A percentile compares a stretch with the other conserved stretches of the same genome.
Evolutionary conservation across 202 grass and related monocot species (phyloP).

Genomic region (Eragrostis tef): DNA sequence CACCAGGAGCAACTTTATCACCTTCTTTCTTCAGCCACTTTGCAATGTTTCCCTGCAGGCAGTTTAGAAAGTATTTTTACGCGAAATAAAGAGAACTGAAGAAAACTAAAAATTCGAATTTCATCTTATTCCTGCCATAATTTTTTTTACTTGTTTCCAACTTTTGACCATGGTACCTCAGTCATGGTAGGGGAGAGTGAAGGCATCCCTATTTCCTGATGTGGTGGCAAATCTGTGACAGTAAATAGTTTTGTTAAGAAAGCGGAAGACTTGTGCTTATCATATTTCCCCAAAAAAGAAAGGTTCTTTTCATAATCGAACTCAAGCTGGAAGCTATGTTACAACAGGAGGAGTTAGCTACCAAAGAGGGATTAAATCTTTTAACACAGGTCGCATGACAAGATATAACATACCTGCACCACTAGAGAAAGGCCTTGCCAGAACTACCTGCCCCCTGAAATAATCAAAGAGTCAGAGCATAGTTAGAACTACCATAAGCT

Average conservation of each 20-base stretch:
- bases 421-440: constrained; percentile 69
- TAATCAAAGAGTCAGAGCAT: constrained; percentile 27
- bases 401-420: constrained; percentile 57
- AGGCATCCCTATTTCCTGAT: constrained; percentile 90
- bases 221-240: constrained; percentile 75
- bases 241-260: constrained; percentile 3
- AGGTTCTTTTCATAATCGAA: not conserved
- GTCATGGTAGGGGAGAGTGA: constrained; percentile 98
- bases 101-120: constrained; percentile 12
- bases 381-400: constrained; percentile 12
- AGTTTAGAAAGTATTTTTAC: constrained; percentile 1
- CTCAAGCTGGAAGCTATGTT: not conserved
- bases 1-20: constrained; percentile 84
- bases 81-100: not conserved
- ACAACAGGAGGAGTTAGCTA: not conserved
- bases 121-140: not conserved
- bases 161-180: constrained; percentile 54
- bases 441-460: constrained; percentile 55
- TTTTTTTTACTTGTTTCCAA: not conserved
- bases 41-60: constrained; percentile 83
- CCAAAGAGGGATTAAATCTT: not conserved
- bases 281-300: not conserved
- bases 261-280: not conserved
- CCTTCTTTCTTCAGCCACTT: constrained; percentile 99
- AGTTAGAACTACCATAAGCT: constrained; percentile 10